Base-by-base conservation (phyloP, 805 yeast genomes). In the Starmera caribaea region DNA sequence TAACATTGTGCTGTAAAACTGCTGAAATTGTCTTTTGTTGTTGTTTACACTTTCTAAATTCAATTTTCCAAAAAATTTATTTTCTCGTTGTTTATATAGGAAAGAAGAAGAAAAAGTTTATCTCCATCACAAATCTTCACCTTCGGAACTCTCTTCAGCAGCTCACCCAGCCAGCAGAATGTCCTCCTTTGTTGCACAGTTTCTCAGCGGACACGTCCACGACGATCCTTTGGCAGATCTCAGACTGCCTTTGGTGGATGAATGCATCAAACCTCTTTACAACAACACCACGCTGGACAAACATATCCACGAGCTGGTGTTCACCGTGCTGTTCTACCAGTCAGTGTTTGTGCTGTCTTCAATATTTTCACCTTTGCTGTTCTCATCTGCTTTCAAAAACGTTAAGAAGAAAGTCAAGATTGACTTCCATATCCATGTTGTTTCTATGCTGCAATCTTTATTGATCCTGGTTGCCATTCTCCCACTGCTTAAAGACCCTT, bases 351-450 rank as follows among this genome's bases (percentile, higher is more conserved):
- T 48, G 3, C 3, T 47, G 0, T 48, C 63, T 3, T 38, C 48
- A 5, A 9, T 50, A 3, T 1, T 53, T 3, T 40, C 56, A 1
- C 61, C 61, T 6, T 3, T 38, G 7, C 13, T 56, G 3, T 51
- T 49, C 39, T 48, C 55, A 4, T 14, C 34, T 10, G 38, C 49
- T 32, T 51, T 58, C 40, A 42, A 44, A 13, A 30, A 44, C 3
- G 30, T 57, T 35, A 54, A 59, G 32, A 45, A 49, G n/a, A 74
- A 74, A 49, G 72, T 74, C 30, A 68, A 68, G 49, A 52, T 80
- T 47, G 83, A 86, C 56, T 86, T 84, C 58, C 89, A 86, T 57
- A 79, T 85, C 50, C 97, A 89, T 59, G 71, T 85, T 21, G 95
- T 87, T 5, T 83, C 96, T 2, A 76, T 85, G 70, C 73, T 88